These are phyloP conservation scores for Backusella psychrophila DNA, from an alignment of 192 early-diverging fungal genomes.

Conservation along the genomic window DNA sequence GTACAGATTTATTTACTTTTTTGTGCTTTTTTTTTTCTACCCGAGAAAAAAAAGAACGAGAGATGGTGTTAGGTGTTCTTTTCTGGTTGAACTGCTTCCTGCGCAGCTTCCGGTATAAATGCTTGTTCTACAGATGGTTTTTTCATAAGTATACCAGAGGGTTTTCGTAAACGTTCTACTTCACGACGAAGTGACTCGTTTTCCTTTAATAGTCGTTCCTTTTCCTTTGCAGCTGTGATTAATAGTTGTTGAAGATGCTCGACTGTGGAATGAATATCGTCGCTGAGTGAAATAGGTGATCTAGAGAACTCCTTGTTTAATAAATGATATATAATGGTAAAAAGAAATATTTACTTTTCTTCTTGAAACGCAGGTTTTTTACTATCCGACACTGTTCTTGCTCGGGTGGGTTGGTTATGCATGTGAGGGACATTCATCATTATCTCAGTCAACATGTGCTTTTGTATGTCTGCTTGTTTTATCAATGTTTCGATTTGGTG, in stretches of 20 bases:
- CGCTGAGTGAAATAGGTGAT: not conserved
- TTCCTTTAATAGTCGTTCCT: slow-evolving; percentile 8
- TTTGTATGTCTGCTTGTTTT: slow-evolving; percentile 11
- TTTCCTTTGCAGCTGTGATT: slow-evolving; percentile 10
- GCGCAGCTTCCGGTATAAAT: not conserved
- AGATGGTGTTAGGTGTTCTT: not conserved
- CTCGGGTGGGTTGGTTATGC: not conserved
- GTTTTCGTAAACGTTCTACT: slow-evolving; percentile 21
- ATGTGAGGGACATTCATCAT: not conserved
- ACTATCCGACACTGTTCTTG: slow-evolving; percentile 4
- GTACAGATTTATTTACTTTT: slow-evolving; percentile 5
- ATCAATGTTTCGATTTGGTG: slow-evolving; percentile 12
- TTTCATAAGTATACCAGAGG: slow-evolving; percentile 4
- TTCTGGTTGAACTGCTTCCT: slow-evolving; percentile 3
- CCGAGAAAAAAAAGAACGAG: not conserved
- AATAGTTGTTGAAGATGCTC: slow-evolving; percentile 21
- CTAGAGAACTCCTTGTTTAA: not conserved
- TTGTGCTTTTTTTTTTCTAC: not conserved
- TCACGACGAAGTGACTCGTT: slow-evolving; percentile 22
- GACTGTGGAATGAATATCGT: not conserved
- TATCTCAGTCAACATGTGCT: slow-evolving; percentile 6
- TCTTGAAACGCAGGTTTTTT: not conserved
- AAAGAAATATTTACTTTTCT: not conserved
- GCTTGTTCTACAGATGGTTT: not conserved
- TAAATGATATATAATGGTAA: not conserved